phyloP scores from a whole-genome alignment of 2,329 filamentous ascomycete species.

The Botrytis tulipae region DNA sequence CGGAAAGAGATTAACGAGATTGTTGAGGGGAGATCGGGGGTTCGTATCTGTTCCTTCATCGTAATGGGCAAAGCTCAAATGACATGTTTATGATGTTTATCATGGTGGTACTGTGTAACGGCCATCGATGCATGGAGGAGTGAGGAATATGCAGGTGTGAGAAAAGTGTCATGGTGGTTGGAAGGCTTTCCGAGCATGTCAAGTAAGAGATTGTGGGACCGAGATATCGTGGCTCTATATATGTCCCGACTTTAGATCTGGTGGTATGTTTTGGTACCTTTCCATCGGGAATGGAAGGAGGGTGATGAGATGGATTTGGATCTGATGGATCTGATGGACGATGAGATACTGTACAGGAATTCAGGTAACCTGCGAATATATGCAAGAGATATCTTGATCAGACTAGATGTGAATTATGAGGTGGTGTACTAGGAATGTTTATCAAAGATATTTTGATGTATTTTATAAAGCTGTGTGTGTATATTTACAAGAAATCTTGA shows the following conservation, averaged over 20 bases:
- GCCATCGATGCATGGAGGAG: neutral
- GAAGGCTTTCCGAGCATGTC: neutral
- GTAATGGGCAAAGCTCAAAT: neutral
- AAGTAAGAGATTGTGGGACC: neutral
- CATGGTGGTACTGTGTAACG: neutral
- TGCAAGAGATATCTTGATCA: neutral
- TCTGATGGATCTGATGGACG: too few species aligned
- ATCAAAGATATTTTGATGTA: too few species aligned
- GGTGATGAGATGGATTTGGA: too few species aligned
- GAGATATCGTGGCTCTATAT: neutral
- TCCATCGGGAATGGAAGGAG: neutral
- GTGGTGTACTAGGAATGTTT: too few species aligned
- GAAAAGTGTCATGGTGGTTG: neutral
- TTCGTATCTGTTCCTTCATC: too few species aligned
- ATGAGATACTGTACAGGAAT: neutral
- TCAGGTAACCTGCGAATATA: too few species aligned
- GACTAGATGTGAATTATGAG: too few species aligned
- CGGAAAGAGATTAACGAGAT: neutral
- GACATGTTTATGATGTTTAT: neutral
- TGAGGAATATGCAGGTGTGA: neutral
- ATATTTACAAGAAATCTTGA: neutral
- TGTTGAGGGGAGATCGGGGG: neutral
- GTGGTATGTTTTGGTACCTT: neutral
- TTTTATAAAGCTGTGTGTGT: neutral
- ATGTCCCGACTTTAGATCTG: neutral